These are phyloP conservation scores for Exophiala viscosa DNA, from an alignment of 2,329 filamentous ascomycete species.

Conservation along the genomic window DNA sequence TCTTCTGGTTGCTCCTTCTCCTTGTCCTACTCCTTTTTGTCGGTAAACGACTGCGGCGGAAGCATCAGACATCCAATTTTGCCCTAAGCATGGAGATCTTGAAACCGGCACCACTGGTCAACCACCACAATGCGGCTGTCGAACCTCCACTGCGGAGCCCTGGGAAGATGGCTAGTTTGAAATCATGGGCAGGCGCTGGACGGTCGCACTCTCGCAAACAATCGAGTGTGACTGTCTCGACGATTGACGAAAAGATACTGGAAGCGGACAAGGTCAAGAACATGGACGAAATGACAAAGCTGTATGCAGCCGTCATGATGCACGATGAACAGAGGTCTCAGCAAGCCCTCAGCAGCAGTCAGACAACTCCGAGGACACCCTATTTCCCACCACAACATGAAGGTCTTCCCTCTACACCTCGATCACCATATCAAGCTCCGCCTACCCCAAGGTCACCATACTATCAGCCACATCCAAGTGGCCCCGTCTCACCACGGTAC, in stretches of 20 bases:
- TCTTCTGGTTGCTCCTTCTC: slow-evolving; percentile 70
- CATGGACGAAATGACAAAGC: slow-evolving; percentile 78
- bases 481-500: slow-evolving; percentile 17
- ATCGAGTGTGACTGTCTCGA: slow-evolving; percentile 57
- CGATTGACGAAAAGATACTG: slow-evolving; percentile 74
- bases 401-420: slow-evolving; percentile 30
- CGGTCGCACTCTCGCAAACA: slow-evolving; percentile 35
- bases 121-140: slow-evolving; percentile 14
- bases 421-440: slow-evolving; percentile 20
- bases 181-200: slow-evolving; percentile 38
- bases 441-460: slow-evolving; percentile 16
- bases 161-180: slow-evolving; percentile 36
- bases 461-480: slow-evolving; percentile 6
- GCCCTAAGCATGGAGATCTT: slow-evolving; percentile 57
- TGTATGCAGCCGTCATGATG: slow-evolving; percentile 90
- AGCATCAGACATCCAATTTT: slow-evolving; percentile 51
- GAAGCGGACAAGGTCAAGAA: slow-evolving; percentile 70
- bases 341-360: slow-evolving; percentile 19
- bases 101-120: slow-evolving; percentile 35
- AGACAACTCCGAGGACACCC: slow-evolving; percentile 22
- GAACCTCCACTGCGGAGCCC: slow-evolving; percentile 33
- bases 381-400: slow-evolving; percentile 19
- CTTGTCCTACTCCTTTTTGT: slow-evolving; percentile 63
- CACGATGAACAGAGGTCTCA: slow-evolving; percentile 60
- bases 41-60: slow-evolving; percentile 52